A percentile compares a stretch with the other conserved stretches of the same genome.
Conservation (phyloP, 306 rosid genomes). For the Bauhinia variegata region DNA sequence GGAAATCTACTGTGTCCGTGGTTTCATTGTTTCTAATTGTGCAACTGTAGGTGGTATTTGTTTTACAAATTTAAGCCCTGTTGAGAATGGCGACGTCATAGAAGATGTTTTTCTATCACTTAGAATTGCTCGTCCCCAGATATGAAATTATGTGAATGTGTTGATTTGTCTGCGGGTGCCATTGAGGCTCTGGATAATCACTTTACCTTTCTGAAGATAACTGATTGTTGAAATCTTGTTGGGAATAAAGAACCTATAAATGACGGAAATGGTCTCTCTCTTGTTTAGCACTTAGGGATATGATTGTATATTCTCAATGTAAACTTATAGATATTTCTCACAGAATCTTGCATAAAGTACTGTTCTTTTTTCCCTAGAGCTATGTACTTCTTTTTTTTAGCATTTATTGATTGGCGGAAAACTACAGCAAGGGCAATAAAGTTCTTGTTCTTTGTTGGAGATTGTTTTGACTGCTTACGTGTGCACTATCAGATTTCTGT, state of each 20-base stretch:
- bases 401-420: neutral
- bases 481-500: slow-evolving; percentile 4
- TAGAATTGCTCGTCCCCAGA: slow-evolving; percentile 42
- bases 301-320: slow-evolving; percentile 50
- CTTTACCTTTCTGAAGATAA: slow-evolving; percentile 41
- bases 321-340: slow-evolving; percentile 43
- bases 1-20: neutral
- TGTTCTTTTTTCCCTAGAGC: slow-evolving; percentile 17
- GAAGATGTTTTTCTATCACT: slow-evolving; percentile 47
- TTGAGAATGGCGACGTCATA: slow-evolving; percentile 3
- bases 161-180: slow-evolving; percentile 41
- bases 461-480: slow-evolving; percentile 14
- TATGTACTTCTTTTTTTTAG: slow-evolving; percentile 4
- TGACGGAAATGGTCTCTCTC: slow-evolving; percentile 32
- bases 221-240: slow-evolving; percentile 39
- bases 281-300: slow-evolving; percentile 40
- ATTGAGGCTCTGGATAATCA: slow-evolving; percentile 44
- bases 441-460: neutral
- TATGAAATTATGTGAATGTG: slow-evolving; percentile 44
- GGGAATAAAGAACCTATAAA: slow-evolving; percentile 49
- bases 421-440: neutral
- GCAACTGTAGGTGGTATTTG: neutral
- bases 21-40: neutral
- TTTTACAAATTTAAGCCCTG: neutral
- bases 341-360: slow-evolving; percentile 27